Evolutionary conservation across 1,139 yeast species (phyloP).

Genomic region (Taiozyma sp.): DNA sequence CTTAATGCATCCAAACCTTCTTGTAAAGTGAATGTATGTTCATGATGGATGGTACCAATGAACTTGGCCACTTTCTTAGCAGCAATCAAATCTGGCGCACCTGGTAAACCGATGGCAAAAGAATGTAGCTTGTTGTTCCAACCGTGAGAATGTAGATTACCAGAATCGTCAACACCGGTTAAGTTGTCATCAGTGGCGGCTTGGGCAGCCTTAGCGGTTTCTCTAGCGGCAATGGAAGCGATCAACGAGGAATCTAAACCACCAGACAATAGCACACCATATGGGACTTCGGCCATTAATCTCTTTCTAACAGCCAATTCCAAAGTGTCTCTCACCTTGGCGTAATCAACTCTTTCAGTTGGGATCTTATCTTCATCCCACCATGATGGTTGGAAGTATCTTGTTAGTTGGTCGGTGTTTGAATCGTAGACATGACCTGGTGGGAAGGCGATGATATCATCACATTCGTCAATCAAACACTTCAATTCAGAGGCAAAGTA

Average conservation of each 20-base stretch:
- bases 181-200: constrained; percentile 45
- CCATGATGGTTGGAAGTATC: constrained; percentile 93
- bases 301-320: constrained; percentile 98
- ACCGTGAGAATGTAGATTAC: constrained; percentile 72
- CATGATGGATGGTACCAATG: constrained; percentile 95
- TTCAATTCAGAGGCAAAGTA: constrained; percentile 93
- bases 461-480: constrained; percentile 93
- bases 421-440: constrained; percentile 98
- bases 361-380: constrained; percentile 80
- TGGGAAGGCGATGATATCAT: constrained; percentile 87
- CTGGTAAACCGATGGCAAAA: constrained; percentile 94
- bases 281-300: constrained; percentile 98
- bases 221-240: constrained; percentile 96
- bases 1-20: constrained; percentile 95
- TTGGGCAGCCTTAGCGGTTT: constrained; percentile 69
- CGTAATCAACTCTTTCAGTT: constrained; percentile 65
- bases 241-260: constrained; percentile 95
- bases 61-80: constrained; percentile 94
- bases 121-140: constrained; percentile 89
- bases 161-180: constrained; percentile 89
- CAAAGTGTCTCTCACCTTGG: constrained; percentile 65
- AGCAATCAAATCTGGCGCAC: constrained; percentile 96
- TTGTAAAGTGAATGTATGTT: constrained; percentile 92
- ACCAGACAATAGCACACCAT: constrained; percentile 94
- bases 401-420: constrained; percentile 71